Percentiles rank a stretch among this genome's conserved stretches.
phyloP scores from a whole-genome alignment of 495 filamentous ascomycete species.

The Penicillium odoratum region DNA sequence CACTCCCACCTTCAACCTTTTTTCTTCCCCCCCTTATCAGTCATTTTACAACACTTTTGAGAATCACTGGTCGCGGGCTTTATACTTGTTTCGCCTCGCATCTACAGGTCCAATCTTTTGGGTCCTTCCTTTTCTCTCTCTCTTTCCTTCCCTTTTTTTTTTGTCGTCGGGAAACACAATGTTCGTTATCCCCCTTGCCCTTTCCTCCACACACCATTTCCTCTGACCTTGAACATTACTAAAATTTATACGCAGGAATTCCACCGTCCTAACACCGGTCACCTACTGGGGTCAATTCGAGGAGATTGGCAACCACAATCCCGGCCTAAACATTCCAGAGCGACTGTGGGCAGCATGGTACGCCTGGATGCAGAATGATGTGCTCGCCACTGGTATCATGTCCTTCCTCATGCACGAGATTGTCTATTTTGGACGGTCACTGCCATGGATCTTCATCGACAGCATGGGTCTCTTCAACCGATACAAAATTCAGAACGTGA shows the following conservation, averaged over 20 bases:
- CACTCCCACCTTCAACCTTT: not conserved
- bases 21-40: not conserved
- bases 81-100: not conserved
- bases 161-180: constrained; percentile 2
- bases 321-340: constrained; percentile 82
- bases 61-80: not conserved
- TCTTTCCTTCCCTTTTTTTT: not conserved
- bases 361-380: constrained; percentile 97
- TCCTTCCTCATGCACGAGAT: constrained; percentile 93
- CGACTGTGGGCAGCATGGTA: constrained; percentile 94
- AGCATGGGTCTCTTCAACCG: constrained; percentile 79
- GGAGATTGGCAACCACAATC: constrained; percentile 82
- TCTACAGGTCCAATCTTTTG: not conserved
- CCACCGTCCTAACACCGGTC: constrained; percentile 52
- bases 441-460: constrained; percentile 95
- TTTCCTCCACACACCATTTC: not conserved
- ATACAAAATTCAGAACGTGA: constrained; percentile 90
- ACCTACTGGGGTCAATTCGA: constrained; percentile 82
- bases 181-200: constrained; percentile 1
- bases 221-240: not conserved
- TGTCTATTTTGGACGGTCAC: constrained; percentile 88
- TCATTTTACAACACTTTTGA: not conserved
- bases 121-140: not conserved
- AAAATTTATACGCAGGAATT: constrained; percentile 45
- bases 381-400: constrained; percentile 93